Evolutionary conservation across 495 filamentous ascomycete genomes (phyloP), one percentile per base, ranked within the genome.

Genomic region (Lentithecium fluviatile): DNA sequence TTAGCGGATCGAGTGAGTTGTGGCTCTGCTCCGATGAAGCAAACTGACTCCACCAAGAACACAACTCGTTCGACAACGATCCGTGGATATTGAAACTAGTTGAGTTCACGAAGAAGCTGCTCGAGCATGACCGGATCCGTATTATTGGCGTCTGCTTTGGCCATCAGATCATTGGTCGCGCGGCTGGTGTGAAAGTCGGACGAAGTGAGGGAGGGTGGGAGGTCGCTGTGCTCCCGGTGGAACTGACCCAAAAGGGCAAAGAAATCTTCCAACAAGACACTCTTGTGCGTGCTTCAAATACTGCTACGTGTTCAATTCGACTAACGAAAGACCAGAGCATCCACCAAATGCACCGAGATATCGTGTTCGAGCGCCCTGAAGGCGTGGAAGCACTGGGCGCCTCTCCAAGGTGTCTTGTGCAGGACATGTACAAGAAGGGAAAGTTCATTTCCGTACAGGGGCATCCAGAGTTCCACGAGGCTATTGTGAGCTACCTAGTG

Each of bases 291-390:
- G 17, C 25, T 8, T 25, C 23, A 23, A 4, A 58, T 51, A 24
- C 37, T 49, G 37, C 26, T 50, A 43, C 46, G 38, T 24, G 12
- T 47, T 51, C 32, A 52, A 52, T 40, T 53, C 46, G 24, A n/a
- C 55, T 67, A n/a, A 56, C 45, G 13, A 53, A n/a, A n/a, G 20
- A 20, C 43, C 63, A 95, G 91, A 80, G 79, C 37, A 81, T 96
- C 50, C 85, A 91, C 65, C 91, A 96, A 74, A 95, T 95, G 91
- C 91, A 97, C 75, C 81, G 82, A 45, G 92, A 96, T 69, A 82
- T 88, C 29, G 87, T 93, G n/a, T 79, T 75, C 57, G 69, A 78
- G 11, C 80, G 84, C 17, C 91, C 93, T 0, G 65, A 75, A 0
- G 81, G 80, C 25, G 83, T 85, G 13, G 76, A 85, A 38, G 65